phyloP scores from a whole-genome alignment of 345 rosid genomes.

The Diplotaxis tenuifolia region DNA sequence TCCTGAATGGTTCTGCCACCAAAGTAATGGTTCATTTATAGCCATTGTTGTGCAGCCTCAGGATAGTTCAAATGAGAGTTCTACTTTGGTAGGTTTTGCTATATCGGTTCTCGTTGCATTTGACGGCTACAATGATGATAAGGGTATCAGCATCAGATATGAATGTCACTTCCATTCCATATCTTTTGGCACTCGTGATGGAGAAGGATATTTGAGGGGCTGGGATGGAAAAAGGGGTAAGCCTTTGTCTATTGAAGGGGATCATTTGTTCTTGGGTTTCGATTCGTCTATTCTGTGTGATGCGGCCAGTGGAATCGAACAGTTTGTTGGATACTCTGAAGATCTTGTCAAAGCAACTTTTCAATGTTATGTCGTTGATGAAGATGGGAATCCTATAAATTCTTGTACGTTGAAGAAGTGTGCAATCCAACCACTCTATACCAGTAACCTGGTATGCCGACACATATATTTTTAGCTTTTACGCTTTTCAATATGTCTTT shows the following conservation, averaged over 20 bases:
- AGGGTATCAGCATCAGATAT: slow-evolving; percentile 13
- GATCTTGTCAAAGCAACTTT: slow-evolving; percentile 12
- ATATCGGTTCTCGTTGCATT: slow-evolving; percentile 10
- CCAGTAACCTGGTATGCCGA: slow-evolving; percentile 1
- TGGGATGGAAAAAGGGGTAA: slow-evolving; percentile 14
- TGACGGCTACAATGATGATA: slow-evolving; percentile 11
- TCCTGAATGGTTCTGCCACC: slow-evolving; percentile 20
- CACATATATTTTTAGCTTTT: not conserved
- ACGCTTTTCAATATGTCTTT: not conserved
- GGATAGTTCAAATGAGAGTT: not conserved
- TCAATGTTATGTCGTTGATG: slow-evolving; percentile 10
- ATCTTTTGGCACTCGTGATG: not conserved
- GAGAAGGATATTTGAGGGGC: slow-evolving; percentile 14
- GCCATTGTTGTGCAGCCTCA: not conserved
- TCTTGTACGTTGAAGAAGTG: slow-evolving; percentile 19
- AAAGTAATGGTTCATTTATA: slow-evolving; percentile 5
- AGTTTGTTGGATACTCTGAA: slow-evolving; percentile 16
- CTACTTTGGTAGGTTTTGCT: slow-evolving; percentile 21
- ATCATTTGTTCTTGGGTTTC: slow-evolving; percentile 13
- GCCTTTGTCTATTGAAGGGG: slow-evolving; percentile 15
- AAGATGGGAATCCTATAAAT: slow-evolving; percentile 8
- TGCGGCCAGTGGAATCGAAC: slow-evolving; percentile 15
- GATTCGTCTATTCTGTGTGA: slow-evolving; percentile 8
- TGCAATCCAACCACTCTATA: slow-evolving; percentile 21
- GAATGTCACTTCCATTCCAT: not conserved